Conservation (phyloP, 768 basidiomycete genomes). For the Lentinus tigrinus region DNA sequence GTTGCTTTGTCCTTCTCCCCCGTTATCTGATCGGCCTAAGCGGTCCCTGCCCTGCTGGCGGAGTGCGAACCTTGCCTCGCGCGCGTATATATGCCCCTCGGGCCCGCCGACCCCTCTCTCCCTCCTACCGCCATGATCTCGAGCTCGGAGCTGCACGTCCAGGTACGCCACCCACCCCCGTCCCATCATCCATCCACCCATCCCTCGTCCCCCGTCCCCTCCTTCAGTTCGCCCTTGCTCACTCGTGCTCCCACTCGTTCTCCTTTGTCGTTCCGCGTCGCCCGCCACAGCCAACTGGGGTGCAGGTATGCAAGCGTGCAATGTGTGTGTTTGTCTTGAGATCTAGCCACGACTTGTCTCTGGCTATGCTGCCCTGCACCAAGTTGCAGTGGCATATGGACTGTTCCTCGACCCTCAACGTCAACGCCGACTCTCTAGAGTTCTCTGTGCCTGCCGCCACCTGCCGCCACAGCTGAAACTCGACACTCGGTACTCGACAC, state of each 20-base stretch:
- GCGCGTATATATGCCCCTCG: neutral
- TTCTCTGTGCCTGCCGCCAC: too few relatives aligned
- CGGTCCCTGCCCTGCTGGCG: conserved; percentile 5
- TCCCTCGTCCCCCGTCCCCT: neutral
- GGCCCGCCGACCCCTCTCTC: neutral
- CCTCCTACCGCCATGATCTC: neutral
- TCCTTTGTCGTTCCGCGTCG: neutral
- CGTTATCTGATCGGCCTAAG: conserved; percentile 8
- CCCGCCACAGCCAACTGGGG: neutral
- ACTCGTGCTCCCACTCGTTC: neutral
- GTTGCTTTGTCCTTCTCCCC: conserved; percentile 4
- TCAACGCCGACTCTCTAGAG: too few relatives aligned
- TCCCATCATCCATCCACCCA: neutral
- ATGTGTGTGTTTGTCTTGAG: neutral
- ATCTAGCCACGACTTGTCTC: neutral
- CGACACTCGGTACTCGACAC: too few relatives aligned
- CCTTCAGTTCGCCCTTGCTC: neutral
- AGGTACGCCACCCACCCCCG: neutral
- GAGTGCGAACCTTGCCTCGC: conserved; percentile 6
- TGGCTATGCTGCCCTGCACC: too few relatives aligned
- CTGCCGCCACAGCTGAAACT: too few relatives aligned
- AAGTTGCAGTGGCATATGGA: too few relatives aligned
- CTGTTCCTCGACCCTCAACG: too few relatives aligned
- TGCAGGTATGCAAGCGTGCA: too few relatives aligned
- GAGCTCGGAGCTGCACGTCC: neutral